Evolutionary conservation across 345 rosid species (phyloP), one percentile per base, ranked within the genome.

Genomic region (Eucalyptus marginata): DNA sequence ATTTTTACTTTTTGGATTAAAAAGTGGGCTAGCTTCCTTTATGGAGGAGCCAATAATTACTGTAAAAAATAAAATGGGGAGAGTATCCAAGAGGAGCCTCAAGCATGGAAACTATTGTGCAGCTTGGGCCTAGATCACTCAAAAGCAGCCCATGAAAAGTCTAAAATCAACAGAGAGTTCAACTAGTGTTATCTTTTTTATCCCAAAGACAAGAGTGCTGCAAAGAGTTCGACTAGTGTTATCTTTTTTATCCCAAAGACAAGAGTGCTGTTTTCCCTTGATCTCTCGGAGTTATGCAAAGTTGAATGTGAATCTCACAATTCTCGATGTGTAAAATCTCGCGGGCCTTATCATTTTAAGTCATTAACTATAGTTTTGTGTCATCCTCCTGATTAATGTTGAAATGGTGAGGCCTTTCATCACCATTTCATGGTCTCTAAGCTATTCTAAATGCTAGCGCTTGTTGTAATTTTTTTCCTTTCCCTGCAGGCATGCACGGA

Each of bases 401-500:
- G 43, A 33, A 66, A 66, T 15, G 20, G 22, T 33, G 31, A 66
- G 79, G 18, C 11, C 80, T 68, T 17, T 33, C 40, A 17, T 10
- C 20, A 17, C 44, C 80, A 68, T 5, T 68, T 68, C 80, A 4
- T 68, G 43, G 18, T 33, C 80, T 33, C 18, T 33, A 17, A 33
- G 44, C 80, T 68, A 3, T 68, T 68, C 31, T 33, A 17, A 68
- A 31, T 17, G 44, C 24, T 20, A 10, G 80, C 7, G 2, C 81
- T 17, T 36, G 83, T 76, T 5, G 27, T 18, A 12, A 76, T 10
- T 36, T 0, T 0, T 36, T 76, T 36, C 27, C 15, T 36, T 36
- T 46, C 40, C 10, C 15, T 76, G 71, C 89, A 93, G 96, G 96
- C 96, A 15, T 95, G 96, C 81, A 93, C 96, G 13, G 97, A 95